Evolutionary conservation across 2,329 filamentous ascomycete genomes (phyloP), one percentile per base, ranked within the genome.

Genomic region (Aureobasidium namibiae): DNA sequence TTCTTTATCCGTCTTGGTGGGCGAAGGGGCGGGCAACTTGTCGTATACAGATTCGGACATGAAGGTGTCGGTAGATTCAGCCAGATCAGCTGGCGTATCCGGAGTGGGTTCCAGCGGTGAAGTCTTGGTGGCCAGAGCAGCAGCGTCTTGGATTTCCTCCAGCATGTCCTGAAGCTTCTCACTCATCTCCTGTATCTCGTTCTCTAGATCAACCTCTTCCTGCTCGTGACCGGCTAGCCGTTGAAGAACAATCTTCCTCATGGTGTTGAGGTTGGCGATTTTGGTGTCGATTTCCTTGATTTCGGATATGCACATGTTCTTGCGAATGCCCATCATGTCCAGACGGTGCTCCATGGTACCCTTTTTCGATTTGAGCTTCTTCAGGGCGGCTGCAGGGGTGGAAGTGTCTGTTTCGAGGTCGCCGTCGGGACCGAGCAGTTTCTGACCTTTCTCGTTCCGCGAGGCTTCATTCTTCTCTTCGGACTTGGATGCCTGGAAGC

Each of bases 21-120:
- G 77, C 63, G 78, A 81, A 8, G 81, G 78, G n/a, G 77, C 75
- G 0, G 92, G 90, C 9, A 99, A 77, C 74, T 96, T 96, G 65
- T 95, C 89, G 72, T 97, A 99, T 66, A 99, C 90, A 13, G 92
- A 96, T 72, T 96, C 90, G 3, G 94, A 96, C 94, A 97, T 97
- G 77, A 97, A 99, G 1, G 82, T 82, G 6, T 78, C 77, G 64
- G 78, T 63, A 67, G 84, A 75, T 74, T 82, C 70, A 21, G 69
- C 69, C 16, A 68, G 66, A 21, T 65, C 65, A 6, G 48, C 16
- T 31, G 68, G 63, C 31, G 60, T 33, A 72, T 68, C 14, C n/a
- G 61, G 45, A 3, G 61, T 50, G 8, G 39, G 36, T 4, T 52
- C 46, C 14, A 52, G 14, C 5, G 46, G 26, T 13, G 73, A 70